Evolutionary conservation across 2,329 filamentous ascomycete genomes (phyloP).

Genomic region (Lecanicillium sp.): DNA sequence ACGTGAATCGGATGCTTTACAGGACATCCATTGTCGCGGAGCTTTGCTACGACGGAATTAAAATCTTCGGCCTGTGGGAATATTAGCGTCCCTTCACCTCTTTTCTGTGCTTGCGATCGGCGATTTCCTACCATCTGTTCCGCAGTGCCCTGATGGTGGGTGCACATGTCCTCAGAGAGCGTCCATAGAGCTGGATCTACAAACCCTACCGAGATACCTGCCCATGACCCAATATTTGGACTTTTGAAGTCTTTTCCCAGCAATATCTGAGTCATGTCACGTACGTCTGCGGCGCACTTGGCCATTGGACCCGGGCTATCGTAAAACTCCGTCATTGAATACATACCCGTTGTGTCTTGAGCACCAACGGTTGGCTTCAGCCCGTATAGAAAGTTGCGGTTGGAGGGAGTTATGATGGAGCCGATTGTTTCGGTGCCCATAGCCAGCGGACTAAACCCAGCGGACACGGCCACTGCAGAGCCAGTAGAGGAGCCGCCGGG

Average conservation of each 20-base stretch:
- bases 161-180: constrained; percentile 9
- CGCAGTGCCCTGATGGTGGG: constrained; percentile 7
- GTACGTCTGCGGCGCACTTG: constrained; percentile 13
- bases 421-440: constrained; percentile 25
- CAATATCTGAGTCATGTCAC: constrained; percentile 6
- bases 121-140: constrained; percentile 10
- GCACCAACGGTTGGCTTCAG: constrained; percentile 17
- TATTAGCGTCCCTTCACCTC: not conserved
- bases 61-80: constrained; percentile 5
- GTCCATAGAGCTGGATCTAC: constrained; percentile 10
- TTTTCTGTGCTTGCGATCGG: too few relatives aligned
- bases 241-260: constrained; percentile 1
- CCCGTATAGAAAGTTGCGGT: constrained; percentile 16
- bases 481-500: constrained; percentile 25
- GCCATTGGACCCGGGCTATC: constrained; percentile 19
- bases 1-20: constrained; percentile 6
- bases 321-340: constrained; percentile 16
- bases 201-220: constrained; percentile 7
- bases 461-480: constrained; percentile 23
- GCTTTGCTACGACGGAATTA: constrained; percentile 2
- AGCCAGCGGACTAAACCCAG: constrained; percentile 21
- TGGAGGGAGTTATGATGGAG: constrained; percentile 17
- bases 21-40: constrained; percentile 2
- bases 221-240: constrained; percentile 7
- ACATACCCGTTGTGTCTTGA: constrained; percentile 13